Evolutionary conservation across 768 basidiomycete species (phyloP).

Genomic region (Pulveroboletus sp.): DNA sequence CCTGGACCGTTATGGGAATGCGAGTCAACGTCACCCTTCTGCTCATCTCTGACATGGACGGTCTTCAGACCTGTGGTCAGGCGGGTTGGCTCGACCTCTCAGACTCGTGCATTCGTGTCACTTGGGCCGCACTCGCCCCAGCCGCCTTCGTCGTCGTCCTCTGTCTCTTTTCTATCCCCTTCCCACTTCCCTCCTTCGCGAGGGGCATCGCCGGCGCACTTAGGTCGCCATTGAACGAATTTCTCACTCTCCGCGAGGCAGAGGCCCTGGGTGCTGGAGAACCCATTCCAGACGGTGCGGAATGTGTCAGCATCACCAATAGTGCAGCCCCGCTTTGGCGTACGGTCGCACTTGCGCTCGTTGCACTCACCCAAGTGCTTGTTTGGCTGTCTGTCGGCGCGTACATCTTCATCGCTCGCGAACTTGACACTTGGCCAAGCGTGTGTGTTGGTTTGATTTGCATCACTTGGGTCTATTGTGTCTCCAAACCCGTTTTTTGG

Average conservation of each 20-base stretch:
- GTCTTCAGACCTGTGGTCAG: constrained; percentile 8
- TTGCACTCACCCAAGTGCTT: constrained; percentile 54
- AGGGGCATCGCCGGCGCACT: constrained; percentile 19
- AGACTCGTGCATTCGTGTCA: constrained; percentile 43
- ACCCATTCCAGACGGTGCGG: neutral
- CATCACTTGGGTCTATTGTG: constrained; percentile 62
- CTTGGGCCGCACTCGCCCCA: constrained; percentile 50
- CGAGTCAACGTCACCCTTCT: neutral
- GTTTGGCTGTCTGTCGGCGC: constrained; percentile 58
- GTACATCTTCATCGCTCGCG: constrained; percentile 43
- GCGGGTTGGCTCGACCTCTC: constrained; percentile 35
- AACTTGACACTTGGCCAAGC: constrained; percentile 31
- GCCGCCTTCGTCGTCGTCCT: constrained; percentile 42
- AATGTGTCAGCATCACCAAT: neutral
- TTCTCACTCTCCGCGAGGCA: constrained; percentile 51
- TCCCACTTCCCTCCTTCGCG: constrained; percentile 20
- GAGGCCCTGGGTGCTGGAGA: constrained; percentile 39
- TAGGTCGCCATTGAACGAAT: constrained; percentile 31
- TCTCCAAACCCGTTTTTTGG: constrained; percentile 47
- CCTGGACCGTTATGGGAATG: neutral
- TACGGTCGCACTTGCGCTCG: constrained; percentile 48
- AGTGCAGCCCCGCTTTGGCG: constrained; percentile 51
- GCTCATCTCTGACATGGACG: constrained; percentile 4
- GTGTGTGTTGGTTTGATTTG: constrained; percentile 46
- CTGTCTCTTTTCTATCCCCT: constrained; percentile 35